A percentile compares a stretch with the other conserved stretches of the same genome.
phyloP scores from a whole-genome alignment of 108 stramenopile species.

The Mediolabrus comicus region DNA sequence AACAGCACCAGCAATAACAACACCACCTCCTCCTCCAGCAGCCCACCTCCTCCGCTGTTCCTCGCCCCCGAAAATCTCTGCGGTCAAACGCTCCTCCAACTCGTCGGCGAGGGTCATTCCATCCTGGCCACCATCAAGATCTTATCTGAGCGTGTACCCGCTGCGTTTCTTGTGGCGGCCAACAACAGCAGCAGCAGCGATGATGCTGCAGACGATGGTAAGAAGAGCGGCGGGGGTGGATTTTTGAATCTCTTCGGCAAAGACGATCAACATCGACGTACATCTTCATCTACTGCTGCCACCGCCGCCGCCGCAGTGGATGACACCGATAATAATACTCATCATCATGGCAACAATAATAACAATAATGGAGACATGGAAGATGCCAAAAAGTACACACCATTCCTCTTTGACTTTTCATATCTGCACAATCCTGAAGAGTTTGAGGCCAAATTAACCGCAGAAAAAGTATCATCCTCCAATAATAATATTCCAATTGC shows the following conservation, averaged over 20 bases:
- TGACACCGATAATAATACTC: slow-evolving; percentile 4
- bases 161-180: slow-evolving; percentile 40
- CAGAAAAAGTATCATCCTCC: not conserved
- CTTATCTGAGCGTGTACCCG: slow-evolving; percentile 42
- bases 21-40: not conserved
- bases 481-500: not conserved
- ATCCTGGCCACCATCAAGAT: slow-evolving; percentile 55
- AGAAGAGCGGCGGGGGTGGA: not conserved
- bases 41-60: slow-evolving; percentile 1
- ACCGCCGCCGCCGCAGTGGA: too few species aligned
- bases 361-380: slow-evolving; percentile 13
- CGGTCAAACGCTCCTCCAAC: slow-evolving; percentile 59
- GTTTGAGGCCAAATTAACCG: slow-evolving; percentile 41
- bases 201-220: not conserved
- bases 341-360: not conserved
- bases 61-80: slow-evolving; percentile 52
- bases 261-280: not conserved
- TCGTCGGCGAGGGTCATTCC: slow-evolving; percentile 50
- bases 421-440: slow-evolving; percentile 63
- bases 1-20: not conserved
- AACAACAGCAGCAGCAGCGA: not conserved
- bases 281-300: not conserved
- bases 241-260: slow-evolving; percentile 15
- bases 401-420: slow-evolving; percentile 57
- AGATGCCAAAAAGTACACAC: slow-evolving; percentile 38